Conservation (phyloP, 192 early-diverging fungal species). For the Ramicandelaber brevisporus region DNA sequence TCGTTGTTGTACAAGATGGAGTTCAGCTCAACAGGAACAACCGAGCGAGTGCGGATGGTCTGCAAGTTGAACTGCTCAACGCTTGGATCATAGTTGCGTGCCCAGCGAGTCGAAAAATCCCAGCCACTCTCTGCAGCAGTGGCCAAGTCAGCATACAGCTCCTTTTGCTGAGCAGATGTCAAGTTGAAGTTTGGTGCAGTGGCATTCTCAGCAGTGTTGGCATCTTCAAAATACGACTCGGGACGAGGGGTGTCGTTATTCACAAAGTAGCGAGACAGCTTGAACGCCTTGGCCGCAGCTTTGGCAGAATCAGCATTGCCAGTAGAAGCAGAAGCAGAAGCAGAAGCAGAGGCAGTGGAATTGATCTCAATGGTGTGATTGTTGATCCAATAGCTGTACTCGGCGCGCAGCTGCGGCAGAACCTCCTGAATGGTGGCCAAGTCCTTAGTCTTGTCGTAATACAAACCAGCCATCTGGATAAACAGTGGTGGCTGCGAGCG, state of each 20-base stretch:
- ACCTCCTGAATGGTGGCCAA: conserved; percentile 12
- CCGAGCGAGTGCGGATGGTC: conserved; percentile 19
- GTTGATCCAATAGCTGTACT: conserved; percentile 32
- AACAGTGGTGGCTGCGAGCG: conserved; percentile 52
- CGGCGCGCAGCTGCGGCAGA: conserved; percentile 24
- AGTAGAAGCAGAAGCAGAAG: too few species aligned
- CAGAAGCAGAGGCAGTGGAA: background rate
- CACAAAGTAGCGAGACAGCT: conserved; percentile 26
- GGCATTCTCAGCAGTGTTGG: conserved; percentile 17
- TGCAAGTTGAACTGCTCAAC: conserved; percentile 16
- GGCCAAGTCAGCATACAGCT: conserved; percentile 33
- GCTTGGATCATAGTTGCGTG: conserved; percentile 5
- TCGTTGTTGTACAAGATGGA: conserved; percentile 34
- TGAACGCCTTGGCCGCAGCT: conserved; percentile 6
- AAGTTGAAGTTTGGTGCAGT: conserved; percentile 7
- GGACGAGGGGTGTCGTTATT: conserved; percentile 28
- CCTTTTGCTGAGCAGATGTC: conserved; percentile 2
- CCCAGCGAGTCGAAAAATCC: conserved; percentile 45
- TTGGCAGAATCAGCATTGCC: too few species aligned
- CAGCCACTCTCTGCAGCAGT: conserved; percentile 45
- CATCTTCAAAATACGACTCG: conserved; percentile 35
- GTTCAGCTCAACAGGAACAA: conserved; percentile 48
- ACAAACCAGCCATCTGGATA: conserved; percentile 35
- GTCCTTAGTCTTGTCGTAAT: conserved; percentile 23
- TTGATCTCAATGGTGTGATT: conserved; percentile 19